Base-by-base conservation (phyloP, 2,329 filamentous ascomycete species). In the Phaeomoniella chlamydospora region DNA sequence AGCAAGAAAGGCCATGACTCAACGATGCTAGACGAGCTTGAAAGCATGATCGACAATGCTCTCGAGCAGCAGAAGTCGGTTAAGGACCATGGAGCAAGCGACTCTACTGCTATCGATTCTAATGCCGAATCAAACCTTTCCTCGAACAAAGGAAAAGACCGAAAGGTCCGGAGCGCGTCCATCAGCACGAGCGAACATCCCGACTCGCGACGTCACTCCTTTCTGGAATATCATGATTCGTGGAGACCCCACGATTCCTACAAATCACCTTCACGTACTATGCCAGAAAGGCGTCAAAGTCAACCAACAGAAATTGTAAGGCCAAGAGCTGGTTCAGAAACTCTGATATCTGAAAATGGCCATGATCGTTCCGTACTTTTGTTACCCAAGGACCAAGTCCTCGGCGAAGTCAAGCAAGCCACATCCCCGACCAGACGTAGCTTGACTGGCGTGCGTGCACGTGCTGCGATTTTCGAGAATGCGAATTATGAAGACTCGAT, bases 41-140 rank as follows among this genome's bases (percentile, higher is more conserved):
- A 42, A 15, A 36, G 35, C 18, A 46, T 47, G 46, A 31, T 49
- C 32, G 45, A 49, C 36, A 35, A 46, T 41, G 45, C 45, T 6
- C 43, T 47, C 31, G 44, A 40, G 6, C 11, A 34, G 17, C 32
- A 34, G 22, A n/a, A n/a, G 13, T 18, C 32, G 18, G 16, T 13
- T 12, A 18, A 15, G 18, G 9, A 32, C 5, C 14, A 32, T n/a
- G 17, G 13, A 14, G 5, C 30, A 32, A 32, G 30, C 30, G 30
- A 15, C 13, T 15, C 18, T 9, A 17, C 32, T 17, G 9, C 32
- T 16, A 34, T 16, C n/a, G 32, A 15, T 5, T 32, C 30, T 17
- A 34, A 18, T 18, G 9, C 10, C 4, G 14, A 17, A 16, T 17
- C n/a, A n/a, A 26, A n/a, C n/a, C 9, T 26, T n/a, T 26, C 22